These are phyloP conservation scores for Leccinum imitatum DNA, from an alignment of 768 basidiomycete species.

Conservation along the genomic window DNA sequence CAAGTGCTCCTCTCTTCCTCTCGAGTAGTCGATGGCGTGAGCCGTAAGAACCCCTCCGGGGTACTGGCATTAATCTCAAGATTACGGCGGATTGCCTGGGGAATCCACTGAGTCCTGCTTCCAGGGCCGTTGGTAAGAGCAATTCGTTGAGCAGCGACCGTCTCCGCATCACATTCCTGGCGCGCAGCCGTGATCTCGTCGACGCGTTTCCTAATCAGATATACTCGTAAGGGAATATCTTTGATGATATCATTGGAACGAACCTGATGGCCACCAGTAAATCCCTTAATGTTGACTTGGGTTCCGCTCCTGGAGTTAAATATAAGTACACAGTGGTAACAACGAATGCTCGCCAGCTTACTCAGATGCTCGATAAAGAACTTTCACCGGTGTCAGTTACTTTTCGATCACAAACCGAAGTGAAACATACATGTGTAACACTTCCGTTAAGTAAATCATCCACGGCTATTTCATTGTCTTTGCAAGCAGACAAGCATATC, in stretches of 20 bases:
- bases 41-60: slow-evolving; percentile 5
- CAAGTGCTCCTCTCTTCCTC: slow-evolving; percentile 2
- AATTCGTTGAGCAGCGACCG: slow-evolving; percentile 11
- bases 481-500: slow-evolving; percentile 32
- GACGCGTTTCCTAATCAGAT: slow-evolving; percentile 16
- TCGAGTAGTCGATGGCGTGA: background rate
- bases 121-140: slow-evolving; percentile 10
- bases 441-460: slow-evolving; percentile 20
- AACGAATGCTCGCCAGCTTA: slow-evolving; percentile 7
- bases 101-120: slow-evolving; percentile 1
- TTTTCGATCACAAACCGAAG: background rate
- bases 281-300: slow-evolving; percentile 23
- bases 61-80: slow-evolving; percentile 13
- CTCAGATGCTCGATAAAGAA: slow-evolving; percentile 31
- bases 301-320: slow-evolving; percentile 15
- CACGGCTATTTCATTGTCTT: slow-evolving; percentile 24
- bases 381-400: slow-evolving; percentile 14
- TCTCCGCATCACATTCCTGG: slow-evolving; percentile 6
- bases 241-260: background rate
- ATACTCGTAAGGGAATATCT: background rate
- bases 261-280: slow-evolving; percentile 27
- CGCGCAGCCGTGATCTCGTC: slow-evolving; percentile 18
- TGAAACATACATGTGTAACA: slow-evolving; percentile 21
- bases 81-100: slow-evolving; percentile 6
- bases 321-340: background rate